Evolutionary conservation across 495 filamentous ascomycete species (phyloP).

Genomic region (Penicillium bialowiezense): DNA sequence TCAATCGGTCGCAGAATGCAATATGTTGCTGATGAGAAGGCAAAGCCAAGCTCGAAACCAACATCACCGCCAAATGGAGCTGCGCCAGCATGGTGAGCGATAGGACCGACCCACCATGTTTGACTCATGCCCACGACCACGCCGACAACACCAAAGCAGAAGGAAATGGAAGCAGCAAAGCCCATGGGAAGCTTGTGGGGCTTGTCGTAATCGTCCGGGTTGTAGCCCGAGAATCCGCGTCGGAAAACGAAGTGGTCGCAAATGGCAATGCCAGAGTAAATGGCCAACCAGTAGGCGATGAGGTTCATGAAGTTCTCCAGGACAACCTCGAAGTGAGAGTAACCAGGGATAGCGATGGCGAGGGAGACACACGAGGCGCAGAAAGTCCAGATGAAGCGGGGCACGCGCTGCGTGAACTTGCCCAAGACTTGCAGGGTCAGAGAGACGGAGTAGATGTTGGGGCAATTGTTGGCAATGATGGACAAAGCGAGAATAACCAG

Average conservation of each 20-base stretch:
- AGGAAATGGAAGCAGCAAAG: constrained; percentile 65
- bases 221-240: constrained; percentile 62
- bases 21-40: constrained; percentile 34
- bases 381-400: constrained; percentile 75
- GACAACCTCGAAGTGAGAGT: constrained; percentile 66
- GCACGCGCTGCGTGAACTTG: constrained; percentile 61
- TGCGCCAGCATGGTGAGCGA: constrained; percentile 60
- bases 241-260: constrained; percentile 78
- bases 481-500: constrained; percentile 74
- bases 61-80: constrained; percentile 64
- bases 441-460: constrained; percentile 83
- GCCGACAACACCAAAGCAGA: constrained; percentile 67
- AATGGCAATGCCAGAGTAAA: constrained; percentile 71
- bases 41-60: constrained; percentile 66
- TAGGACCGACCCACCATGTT: constrained; percentile 70
- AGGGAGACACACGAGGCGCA: constrained; percentile 66
- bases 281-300: constrained; percentile 81
- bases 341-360: constrained; percentile 75
- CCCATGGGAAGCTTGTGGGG: constrained; percentile 63
- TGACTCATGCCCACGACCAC: constrained; percentile 78
- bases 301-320: constrained; percentile 78
- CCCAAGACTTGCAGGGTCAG: constrained; percentile 72
- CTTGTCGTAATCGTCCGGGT: constrained; percentile 57
- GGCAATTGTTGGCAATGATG: constrained; percentile 83
- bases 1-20: constrained; percentile 35